These are phyloP conservation scores for Solanum dulcamara DNA, from an alignment of 257 asterid genomes.

Conservation along the genomic window DNA sequence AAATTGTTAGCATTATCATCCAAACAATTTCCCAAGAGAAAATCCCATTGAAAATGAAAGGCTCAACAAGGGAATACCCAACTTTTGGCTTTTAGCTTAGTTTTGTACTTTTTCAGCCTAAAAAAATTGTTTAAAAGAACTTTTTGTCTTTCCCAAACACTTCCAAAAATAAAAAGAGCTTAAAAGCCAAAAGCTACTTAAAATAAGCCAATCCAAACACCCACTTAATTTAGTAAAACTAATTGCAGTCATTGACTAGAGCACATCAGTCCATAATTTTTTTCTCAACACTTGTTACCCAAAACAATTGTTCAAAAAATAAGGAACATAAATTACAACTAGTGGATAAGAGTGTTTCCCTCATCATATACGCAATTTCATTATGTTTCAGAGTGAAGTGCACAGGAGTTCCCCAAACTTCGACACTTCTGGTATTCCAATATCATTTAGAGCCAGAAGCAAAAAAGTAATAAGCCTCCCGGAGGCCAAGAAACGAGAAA, in stretches of 20 bases:
- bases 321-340: not conserved
- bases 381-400: not conserved
- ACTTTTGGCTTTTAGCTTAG: too few species aligned
- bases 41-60: not conserved
- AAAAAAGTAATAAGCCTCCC: not conserved
- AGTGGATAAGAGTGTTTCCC: not conserved
- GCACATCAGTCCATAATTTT: not conserved
- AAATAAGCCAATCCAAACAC: too few species aligned
- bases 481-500: not conserved
- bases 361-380: not conserved
- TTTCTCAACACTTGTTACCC: not conserved
- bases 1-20: not conserved
- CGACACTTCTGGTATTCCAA: not conserved
- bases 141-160: too few species aligned
- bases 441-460: not conserved
- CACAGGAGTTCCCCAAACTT: not conserved
- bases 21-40: not conserved
- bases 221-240: not conserved
- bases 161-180: too few species aligned
- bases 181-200: too few species aligned
- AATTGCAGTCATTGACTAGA: not conserved
- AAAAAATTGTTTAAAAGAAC: too few species aligned
- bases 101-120: too few species aligned
- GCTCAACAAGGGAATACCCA: too few species aligned
- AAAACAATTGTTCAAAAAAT: not conserved